These are phyloP conservation scores for Pestalotiopsis sp. DNA, from an alignment of 2,329 filamentous ascomycete species.

Conservation along the genomic window DNA sequence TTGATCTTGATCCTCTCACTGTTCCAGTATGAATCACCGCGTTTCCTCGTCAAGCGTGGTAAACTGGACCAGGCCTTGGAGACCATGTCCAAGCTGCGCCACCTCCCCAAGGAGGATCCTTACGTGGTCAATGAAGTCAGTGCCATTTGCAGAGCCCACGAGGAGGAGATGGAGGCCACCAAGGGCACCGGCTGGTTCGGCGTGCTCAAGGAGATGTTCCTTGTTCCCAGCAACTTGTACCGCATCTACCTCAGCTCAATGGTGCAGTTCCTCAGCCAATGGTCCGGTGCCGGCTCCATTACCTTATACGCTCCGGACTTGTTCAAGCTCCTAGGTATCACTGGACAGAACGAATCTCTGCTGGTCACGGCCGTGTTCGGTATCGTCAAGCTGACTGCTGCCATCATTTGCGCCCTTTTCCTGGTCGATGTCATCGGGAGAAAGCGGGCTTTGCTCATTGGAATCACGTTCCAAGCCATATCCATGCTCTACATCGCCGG, in stretches of 20 bases:
- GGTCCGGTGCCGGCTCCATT: constrained; percentile 73
- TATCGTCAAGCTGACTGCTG: constrained; percentile 70
- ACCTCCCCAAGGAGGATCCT: constrained; percentile 60
- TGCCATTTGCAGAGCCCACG: constrained; percentile 66
- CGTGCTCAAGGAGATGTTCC: constrained; percentile 69
- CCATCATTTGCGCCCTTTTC: constrained; percentile 73
- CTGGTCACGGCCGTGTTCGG: constrained; percentile 78
- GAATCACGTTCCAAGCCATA: constrained; percentile 65
- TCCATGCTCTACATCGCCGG: constrained; percentile 65
- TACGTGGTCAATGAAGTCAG: constrained; percentile 65
- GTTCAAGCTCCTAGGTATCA: constrained; percentile 72
- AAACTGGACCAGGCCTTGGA: constrained; percentile 59
- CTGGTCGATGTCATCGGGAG: constrained; percentile 79
- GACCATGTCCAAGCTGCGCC: constrained; percentile 60
- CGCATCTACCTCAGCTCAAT: constrained; percentile 69
- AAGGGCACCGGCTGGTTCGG: constrained; percentile 66
- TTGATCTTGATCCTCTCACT: constrained; percentile 73
- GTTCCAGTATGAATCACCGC: constrained; percentile 70
- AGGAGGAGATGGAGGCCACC: constrained; percentile 73
- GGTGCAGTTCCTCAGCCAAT: constrained; percentile 74
- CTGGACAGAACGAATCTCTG: constrained; percentile 68
- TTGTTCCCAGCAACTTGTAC: constrained; percentile 71
- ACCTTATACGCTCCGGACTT: constrained; percentile 77
- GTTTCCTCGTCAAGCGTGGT: constrained; percentile 69
- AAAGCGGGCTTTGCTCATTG: constrained; percentile 65